These are phyloP conservation scores for Odontarrhena argentea DNA, from an alignment of 345 rosid species.

Conservation along the genomic window DNA sequence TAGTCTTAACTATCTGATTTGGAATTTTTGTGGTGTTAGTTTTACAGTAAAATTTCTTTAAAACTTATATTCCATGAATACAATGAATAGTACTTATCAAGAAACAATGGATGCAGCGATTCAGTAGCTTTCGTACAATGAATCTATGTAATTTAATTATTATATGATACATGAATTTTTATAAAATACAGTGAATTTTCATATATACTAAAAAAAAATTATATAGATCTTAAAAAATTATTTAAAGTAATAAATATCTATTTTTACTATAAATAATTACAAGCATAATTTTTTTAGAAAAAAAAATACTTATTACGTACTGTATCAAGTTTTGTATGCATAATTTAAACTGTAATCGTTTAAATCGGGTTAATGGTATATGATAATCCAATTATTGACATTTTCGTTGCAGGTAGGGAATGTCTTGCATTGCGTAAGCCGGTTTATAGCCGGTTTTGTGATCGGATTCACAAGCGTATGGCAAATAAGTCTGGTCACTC, in stretches of 20 bases:
- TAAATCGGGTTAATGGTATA: neutral
- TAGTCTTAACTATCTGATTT: neutral
- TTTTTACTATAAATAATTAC: too few relatives aligned
- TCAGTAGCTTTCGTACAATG: neutral
- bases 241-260: too few relatives aligned
- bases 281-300: too few relatives aligned
- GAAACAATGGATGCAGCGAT: neutral
- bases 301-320: too few relatives aligned
- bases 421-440: slow-evolving; percentile 89
- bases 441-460: slow-evolving; percentile 81
- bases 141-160: neutral
- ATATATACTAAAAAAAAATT: neutral
- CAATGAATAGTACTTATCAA: neutral
- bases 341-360: slow-evolving; percentile 3
- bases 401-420: slow-evolving; percentile 72
- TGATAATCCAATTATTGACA: slow-evolving; percentile 34
- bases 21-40: neutral
- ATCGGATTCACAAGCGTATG: slow-evolving; percentile 88
- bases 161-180: neutral
- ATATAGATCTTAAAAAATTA: too few relatives aligned
- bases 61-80: neutral
- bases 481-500: slow-evolving; percentile 94
- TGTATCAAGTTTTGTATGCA: neutral
- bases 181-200: neutral
- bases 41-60: neutral